Evolutionary conservation across 1,284 basidiomycete species (phyloP).

Genomic region (Entoloma clypeatum): DNA sequence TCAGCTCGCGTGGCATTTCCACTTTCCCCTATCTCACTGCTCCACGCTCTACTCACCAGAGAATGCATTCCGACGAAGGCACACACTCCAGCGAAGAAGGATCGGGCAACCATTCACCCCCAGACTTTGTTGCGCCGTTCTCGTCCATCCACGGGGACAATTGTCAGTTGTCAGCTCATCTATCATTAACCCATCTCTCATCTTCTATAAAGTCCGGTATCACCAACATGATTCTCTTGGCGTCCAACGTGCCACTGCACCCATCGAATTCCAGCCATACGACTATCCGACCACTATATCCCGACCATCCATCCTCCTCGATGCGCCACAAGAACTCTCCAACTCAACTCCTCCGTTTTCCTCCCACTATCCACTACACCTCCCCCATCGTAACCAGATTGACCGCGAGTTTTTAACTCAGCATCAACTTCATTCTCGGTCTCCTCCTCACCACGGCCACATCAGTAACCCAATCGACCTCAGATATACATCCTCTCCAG

Average conservation of each 20-base stretch:
- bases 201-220: constrained; percentile 64
- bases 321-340: constrained; percentile 39
- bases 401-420: constrained; percentile 39
- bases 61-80: constrained; percentile 54
- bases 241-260: constrained; percentile 42
- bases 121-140: constrained; percentile 48
- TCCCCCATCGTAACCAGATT: constrained; percentile 41
- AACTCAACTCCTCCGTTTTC: constrained; percentile 33
- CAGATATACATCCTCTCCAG: constrained; percentile 32
- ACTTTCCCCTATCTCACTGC: too few relatives aligned
- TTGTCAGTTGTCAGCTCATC: constrained; percentile 42
- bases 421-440: constrained; percentile 37
- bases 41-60: too few relatives aligned
- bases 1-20: too few relatives aligned
- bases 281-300: constrained; percentile 38
- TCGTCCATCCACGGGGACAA: constrained; percentile 42
- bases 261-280: constrained; percentile 44
- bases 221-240: constrained; percentile 51
- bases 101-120: constrained; percentile 66
- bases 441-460: constrained; percentile 32
- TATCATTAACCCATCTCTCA: constrained; percentile 35
- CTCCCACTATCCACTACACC: constrained; percentile 27
- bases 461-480: constrained; percentile 32
- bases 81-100: constrained; percentile 68
- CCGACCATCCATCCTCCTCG: constrained; percentile 44